Conservation (phyloP, 2,329 filamentous ascomycete species). For the Penicillium aurantiogriseum region DNA sequence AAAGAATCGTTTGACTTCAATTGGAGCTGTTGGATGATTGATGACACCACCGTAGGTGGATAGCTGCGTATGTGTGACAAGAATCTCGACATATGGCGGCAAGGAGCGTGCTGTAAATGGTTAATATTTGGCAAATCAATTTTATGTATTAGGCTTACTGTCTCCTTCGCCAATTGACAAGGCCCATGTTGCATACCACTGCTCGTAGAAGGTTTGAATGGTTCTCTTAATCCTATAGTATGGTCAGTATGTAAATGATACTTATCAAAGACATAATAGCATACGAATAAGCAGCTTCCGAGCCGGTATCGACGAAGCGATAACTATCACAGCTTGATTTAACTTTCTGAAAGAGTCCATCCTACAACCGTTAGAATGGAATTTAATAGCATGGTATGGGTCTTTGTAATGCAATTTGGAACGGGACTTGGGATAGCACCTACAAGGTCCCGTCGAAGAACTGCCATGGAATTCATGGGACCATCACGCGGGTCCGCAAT, state of each 20-base stretch:
- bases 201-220: constrained; percentile 65
- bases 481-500: constrained; percentile 67
- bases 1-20: constrained; percentile 71
- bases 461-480: constrained; percentile 69
- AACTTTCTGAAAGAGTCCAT: constrained; percentile 33
- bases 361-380: constrained; percentile 21
- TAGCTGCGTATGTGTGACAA: constrained; percentile 69
- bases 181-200: constrained; percentile 65
- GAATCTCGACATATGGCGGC: constrained; percentile 72
- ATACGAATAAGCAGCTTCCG: constrained; percentile 35
- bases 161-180: constrained; percentile 55
- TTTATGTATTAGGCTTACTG: constrained; percentile 35
- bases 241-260: constrained; percentile 9
- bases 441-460: constrained; percentile 66
- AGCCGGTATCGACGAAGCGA: constrained; percentile 31
- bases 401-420: not conserved
- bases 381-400: not conserved
- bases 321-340: constrained; percentile 40
- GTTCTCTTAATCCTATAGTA: constrained; percentile 51
- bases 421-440: constrained; percentile 15
- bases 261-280: constrained; percentile 4
- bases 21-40: constrained; percentile 69
- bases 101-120: constrained; percentile 39
- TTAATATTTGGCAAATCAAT: not conserved
- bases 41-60: constrained; percentile 75